Evolutionary conservation across 306 rosid species (phyloP).

Genomic region (Alnus rubra): DNA sequence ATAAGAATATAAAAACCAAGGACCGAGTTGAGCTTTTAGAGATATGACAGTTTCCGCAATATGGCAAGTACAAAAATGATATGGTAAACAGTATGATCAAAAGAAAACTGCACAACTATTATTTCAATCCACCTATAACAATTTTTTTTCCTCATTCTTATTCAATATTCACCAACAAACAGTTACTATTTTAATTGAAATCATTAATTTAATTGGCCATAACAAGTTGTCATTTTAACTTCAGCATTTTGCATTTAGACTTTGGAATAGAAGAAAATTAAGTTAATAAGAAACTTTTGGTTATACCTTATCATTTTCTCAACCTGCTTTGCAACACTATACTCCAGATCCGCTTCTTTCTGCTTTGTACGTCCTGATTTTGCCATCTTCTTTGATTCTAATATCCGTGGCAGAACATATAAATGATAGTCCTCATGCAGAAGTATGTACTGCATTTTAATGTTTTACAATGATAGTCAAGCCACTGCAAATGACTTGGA

Average conservation of each 20-base stretch:
- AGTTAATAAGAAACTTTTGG: constrained; percentile 21
- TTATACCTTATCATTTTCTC: constrained; percentile 95
- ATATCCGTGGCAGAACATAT: constrained; percentile 84
- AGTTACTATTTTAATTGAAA: not conserved
- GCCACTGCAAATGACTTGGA: constrained; percentile 1
- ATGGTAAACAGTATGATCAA: not conserved
- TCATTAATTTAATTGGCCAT: not conserved
- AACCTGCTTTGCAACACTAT: constrained; percentile 97
- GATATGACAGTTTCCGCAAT: not conserved
- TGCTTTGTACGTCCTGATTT: constrained; percentile 97
- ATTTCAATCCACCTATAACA: not conserved
- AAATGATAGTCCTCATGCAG: constrained; percentile 93
- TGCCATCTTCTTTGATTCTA: constrained; percentile 99
- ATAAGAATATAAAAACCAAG: not conserved
- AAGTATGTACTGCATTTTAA: constrained; percentile 64
- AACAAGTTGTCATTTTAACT: not conserved
- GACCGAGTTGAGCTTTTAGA: not conserved
- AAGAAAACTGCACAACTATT: not conserved
- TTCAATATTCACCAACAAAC: not conserved
- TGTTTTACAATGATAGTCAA: constrained; percentile 26
- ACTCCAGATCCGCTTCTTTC: constrained; percentile 97
- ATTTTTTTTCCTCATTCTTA: not conserved
- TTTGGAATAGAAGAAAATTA: constrained; percentile 12
- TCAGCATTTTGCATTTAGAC: not conserved
- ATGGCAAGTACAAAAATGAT: not conserved